Evolutionary conservation across 345 rosid species (phyloP), one percentile per base, ranked within the genome.

Genomic region (Citrus australasica): DNA sequence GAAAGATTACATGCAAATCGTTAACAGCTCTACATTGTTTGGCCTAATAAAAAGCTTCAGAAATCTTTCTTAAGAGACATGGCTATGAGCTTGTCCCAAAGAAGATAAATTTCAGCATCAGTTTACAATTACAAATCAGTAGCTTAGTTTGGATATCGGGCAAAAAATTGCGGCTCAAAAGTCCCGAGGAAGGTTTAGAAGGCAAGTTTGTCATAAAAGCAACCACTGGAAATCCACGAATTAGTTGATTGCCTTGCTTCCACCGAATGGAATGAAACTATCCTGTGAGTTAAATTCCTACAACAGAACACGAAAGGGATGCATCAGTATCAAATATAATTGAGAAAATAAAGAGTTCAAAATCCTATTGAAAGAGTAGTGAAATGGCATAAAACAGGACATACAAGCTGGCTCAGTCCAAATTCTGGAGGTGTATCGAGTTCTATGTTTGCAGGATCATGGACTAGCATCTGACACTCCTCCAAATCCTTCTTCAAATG

Each of bases 221-320:
- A n/a, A 48, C 71, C 27, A 30, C 42, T 24, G 35, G 24, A 65
- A 30, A 65, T 65, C 53, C 32, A 65, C 2, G 1, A 11, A 46
- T 65, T 75, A 82, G 85, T 79, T 87, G 90, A 10, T 61, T n/a
- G 76, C 79, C 87, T 88, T 86, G 78, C 90, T 82, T 56, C 88
- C 89, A 13, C 98, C 97, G 92, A 95, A 96, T 42, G 97, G 86
- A 30, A 83, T 63, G 80, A 83, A 92, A 91, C 99, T 96, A 8
- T 96, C 99, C 83, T 96, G 97, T 9, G 99, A 96, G 82, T 90
- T 94, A 82, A 96, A 96, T 35, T 94, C 99, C 99, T 94, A 76
- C 65, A 83, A 56, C 4, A 82, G 33, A 59, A 22, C 64, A 59
- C 4, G 60, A 6, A 30, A 77, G 53, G 7, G 42, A 28, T 33